These are phyloP conservation scores for Tetrahymena borealis DNA, from an alignment of 73 alveolate genomes.

Conservation along the genomic window DNA sequence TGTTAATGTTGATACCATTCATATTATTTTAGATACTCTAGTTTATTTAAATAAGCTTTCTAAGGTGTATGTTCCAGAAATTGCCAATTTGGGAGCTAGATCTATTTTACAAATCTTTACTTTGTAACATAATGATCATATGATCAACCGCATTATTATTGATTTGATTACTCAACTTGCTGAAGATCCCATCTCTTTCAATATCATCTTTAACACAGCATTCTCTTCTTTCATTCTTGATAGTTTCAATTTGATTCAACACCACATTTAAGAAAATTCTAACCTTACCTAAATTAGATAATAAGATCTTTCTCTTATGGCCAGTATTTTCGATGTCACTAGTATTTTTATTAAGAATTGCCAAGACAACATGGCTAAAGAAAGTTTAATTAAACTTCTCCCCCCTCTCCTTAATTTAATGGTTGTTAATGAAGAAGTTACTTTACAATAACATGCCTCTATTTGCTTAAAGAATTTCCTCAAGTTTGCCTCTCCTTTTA, in stretches of 20 bases:
- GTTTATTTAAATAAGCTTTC: neutral
- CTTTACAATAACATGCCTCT: constrained; percentile 27
- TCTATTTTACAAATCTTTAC: neutral
- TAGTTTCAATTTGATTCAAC: constrained; percentile 21
- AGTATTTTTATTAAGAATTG: constrained; percentile 32
- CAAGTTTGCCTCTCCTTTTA: constrained; percentile 19
- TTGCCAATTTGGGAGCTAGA: neutral
- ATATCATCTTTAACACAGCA: neutral
- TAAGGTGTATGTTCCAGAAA: neutral
- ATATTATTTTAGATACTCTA: neutral
- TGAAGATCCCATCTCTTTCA: neutral
- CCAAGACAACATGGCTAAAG: constrained; percentile 27
- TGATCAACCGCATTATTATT: neutral
- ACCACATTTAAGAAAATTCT: constrained; percentile 2
- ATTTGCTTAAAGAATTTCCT: constrained; percentile 36
- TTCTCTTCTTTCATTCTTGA: constrained; percentile 39
- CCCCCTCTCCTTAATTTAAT: constrained; percentile 40
- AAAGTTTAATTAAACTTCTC: constrained; percentile 18
- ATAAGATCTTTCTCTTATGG: constrained; percentile 22
- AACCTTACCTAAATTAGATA: constrained; percentile 15
- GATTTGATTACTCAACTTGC: neutral
- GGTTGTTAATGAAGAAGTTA: constrained; percentile 25
- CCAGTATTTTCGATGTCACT: constrained; percentile 24
- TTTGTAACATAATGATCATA: neutral
- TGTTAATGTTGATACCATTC: constrained; percentile 10